These are phyloP conservation scores for Ceratocystis ficicola DNA, from an alignment of 2,329 filamentous ascomycete genomes.

Conservation along the genomic window DNA sequence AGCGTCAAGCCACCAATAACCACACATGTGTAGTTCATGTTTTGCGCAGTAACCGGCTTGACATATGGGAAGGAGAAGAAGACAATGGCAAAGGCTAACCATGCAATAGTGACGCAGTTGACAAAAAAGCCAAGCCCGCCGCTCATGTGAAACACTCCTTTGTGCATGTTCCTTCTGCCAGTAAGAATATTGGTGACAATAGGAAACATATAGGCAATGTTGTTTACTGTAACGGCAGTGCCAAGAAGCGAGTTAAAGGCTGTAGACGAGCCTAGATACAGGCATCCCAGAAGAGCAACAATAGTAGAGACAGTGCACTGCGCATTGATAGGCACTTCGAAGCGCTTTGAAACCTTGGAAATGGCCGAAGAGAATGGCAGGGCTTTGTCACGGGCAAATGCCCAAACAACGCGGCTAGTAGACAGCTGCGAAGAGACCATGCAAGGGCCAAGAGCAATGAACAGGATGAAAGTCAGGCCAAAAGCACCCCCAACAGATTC, in stretches of 20 bases:
- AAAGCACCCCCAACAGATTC: conserved; percentile 33
- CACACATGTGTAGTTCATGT: conserved; percentile 37
- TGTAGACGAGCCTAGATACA: conserved; percentile 35
- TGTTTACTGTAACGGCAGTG: conserved; percentile 34
- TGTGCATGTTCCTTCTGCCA: conserved; percentile 31
- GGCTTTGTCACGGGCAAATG: conserved; percentile 35
- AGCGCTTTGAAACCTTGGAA: conserved; percentile 29
- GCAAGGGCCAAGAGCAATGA: conserved; percentile 35
- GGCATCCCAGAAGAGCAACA: conserved; percentile 32
- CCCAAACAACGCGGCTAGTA: conserved; percentile 31
- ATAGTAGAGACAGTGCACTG: conserved; percentile 29
- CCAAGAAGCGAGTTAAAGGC: conserved; percentile 36
- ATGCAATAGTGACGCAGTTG: conserved; percentile 31
- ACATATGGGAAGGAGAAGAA: conserved; percentile 37
- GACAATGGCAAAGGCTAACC: conserved; percentile 33
- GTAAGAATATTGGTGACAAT: conserved; percentile 35
- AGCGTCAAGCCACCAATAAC: conserved; percentile 33
- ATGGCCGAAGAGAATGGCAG: conserved; percentile 32
- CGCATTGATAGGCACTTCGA: conserved; percentile 32
- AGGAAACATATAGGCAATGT: conserved; percentile 36
- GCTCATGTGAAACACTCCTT: conserved; percentile 33
- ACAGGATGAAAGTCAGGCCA: conserved; percentile 33
- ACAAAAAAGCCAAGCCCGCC: conserved; percentile 28
- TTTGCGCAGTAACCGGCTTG: conserved; percentile 30
- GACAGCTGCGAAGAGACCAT: conserved; percentile 30